Evolutionary conservation across 2,329 filamentous ascomycete genomes (phyloP).

Genomic region (Pestalotiopsis sp.): DNA sequence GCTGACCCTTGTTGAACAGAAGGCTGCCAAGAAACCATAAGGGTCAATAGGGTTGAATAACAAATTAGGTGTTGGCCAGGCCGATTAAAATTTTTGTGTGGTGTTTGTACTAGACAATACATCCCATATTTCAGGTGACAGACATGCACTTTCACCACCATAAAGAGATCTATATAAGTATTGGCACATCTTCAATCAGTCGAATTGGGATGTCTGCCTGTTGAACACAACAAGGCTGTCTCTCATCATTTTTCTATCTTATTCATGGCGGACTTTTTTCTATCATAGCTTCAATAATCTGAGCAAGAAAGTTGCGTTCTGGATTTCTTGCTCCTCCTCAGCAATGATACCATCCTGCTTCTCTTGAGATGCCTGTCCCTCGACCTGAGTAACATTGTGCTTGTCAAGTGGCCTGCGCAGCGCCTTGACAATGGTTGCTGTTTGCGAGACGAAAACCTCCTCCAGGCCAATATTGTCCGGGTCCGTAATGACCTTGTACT

Average conservation of each 20-base stretch:
- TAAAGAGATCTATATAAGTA: no score
- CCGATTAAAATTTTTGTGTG: not conserved
- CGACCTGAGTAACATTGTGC: slow-evolving; percentile 60
- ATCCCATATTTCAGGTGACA: no score
- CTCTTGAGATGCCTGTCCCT: slow-evolving; percentile 53
- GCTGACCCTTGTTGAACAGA: slow-evolving; percentile 34
- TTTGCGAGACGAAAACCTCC: slow-evolving; percentile 69
- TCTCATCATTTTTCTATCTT: slow-evolving; percentile 13
- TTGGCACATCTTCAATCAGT: not conserved
- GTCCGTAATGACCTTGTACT: slow-evolving; percentile 79
- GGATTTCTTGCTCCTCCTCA: slow-evolving; percentile 84
- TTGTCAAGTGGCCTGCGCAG: slow-evolving; percentile 77
- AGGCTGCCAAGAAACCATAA: slow-evolving; percentile 51
- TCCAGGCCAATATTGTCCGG: slow-evolving; percentile 74
- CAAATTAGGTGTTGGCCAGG: not conserved
- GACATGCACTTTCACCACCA: no score
- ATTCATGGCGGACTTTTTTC: not conserved
- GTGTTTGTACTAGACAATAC: no score
- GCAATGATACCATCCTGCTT: slow-evolving; percentile 65
- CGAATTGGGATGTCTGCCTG: not conserved
- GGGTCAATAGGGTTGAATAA: not conserved
- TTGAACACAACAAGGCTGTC: not conserved
- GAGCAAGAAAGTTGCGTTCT: slow-evolving; percentile 79
- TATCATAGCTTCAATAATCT: slow-evolving; percentile 70
- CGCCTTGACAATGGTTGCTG: slow-evolving; percentile 71